These are phyloP conservation scores for Talaromyces ruber DNA, from an alignment of 495 filamentous ascomycete species.

Conservation along the genomic window DNA sequence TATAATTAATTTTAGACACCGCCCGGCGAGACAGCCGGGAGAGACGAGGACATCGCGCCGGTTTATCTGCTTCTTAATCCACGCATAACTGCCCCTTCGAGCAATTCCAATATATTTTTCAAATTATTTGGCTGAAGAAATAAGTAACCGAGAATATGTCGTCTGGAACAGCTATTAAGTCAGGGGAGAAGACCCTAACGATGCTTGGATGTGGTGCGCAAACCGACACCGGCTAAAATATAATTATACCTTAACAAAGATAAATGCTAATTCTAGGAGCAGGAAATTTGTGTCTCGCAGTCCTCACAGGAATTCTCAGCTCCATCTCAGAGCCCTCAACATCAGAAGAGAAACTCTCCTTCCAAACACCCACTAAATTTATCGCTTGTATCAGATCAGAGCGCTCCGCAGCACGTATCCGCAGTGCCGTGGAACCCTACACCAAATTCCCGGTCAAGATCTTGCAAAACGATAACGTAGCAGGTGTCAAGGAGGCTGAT, in stretches of 20 bases:
- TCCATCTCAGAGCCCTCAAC: slow-evolving; percentile 36
- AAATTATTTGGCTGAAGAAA: neutral
- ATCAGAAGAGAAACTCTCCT: slow-evolving; percentile 29
- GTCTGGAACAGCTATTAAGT: neutral
- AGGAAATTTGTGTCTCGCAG: slow-evolving; percentile 79
- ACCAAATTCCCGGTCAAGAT: slow-evolving; percentile 12
- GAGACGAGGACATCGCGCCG: neutral
- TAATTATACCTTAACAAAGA: neutral
- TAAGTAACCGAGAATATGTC: neutral
- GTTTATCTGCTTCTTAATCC: neutral
- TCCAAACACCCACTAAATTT: slow-evolving; percentile 59
- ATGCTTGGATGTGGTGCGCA: slow-evolving; percentile 64
- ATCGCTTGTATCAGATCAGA: slow-evolving; percentile 64
- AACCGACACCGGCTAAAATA: neutral
- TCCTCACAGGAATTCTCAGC: slow-evolving; percentile 69
- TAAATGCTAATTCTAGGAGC: neutral
- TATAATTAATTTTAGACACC: neutral
- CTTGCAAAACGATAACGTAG: slow-evolving; percentile 49
- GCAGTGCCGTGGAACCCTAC: slow-evolving; percentile 46
- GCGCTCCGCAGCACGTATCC: slow-evolving; percentile 55
- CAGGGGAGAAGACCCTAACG: slow-evolving; percentile 51
- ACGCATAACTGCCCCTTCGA: neutral
- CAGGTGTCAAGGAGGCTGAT: slow-evolving; percentile 48
- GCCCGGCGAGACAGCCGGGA: neutral
- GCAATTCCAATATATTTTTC: too few species aligned